Base-by-base conservation (phyloP, 2,329 filamentous ascomycete species). In the Fusarium sp. region DNA sequence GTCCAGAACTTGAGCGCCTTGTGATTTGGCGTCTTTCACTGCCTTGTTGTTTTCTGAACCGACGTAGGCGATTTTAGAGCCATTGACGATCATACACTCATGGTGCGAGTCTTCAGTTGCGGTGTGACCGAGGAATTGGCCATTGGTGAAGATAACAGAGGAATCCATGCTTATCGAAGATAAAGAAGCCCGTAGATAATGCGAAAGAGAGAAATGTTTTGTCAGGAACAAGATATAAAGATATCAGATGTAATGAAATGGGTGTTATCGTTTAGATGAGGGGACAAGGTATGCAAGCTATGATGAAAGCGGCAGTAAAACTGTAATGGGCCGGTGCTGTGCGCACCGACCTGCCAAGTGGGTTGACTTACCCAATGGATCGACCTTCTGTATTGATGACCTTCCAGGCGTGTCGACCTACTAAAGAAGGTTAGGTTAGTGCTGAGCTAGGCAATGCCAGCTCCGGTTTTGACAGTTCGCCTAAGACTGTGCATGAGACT, bases 1-100 rank as follows among this genome's bases (percentile, higher is more conserved):
- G 37, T 77, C 62, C 81, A 81, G 73, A 6, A 66, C 3, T 3
- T 71, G 6, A 7, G 54, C 71, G 5, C 58, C 62, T 0, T 43
- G 20, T 1, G 41, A 31, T 1, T 67, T 72, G 8, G 60, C 60
- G 11, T 23, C 13, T 24, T 37, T n/a, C 0, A 72, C 60, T 15
- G 3, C 3, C 5, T 61, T 24, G 9, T 64, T 21, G 1, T 53
- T 23, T 31, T 62, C 52, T 0, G 44, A 28, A 3, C 70, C 70
- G 3, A 72, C 24, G 1, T 68, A 57, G 2, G 26, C 18, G 21
- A 72, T 72, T 4, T 57, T 50, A 3, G 63, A 57, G 6, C 55
- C 57, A 13, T 47, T 13, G 0, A 62, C 24, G 3, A 72, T 28
- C 26, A 72, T 63, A 16, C 61, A 64, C 24, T 59, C 38, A 3